Percentiles rank a stretch among this genome's conserved stretches.
Evolutionary conservation across 2,329 filamentous ascomycete species (phyloP).

Genomic region (Pseudocercospora fijiensis): DNA sequence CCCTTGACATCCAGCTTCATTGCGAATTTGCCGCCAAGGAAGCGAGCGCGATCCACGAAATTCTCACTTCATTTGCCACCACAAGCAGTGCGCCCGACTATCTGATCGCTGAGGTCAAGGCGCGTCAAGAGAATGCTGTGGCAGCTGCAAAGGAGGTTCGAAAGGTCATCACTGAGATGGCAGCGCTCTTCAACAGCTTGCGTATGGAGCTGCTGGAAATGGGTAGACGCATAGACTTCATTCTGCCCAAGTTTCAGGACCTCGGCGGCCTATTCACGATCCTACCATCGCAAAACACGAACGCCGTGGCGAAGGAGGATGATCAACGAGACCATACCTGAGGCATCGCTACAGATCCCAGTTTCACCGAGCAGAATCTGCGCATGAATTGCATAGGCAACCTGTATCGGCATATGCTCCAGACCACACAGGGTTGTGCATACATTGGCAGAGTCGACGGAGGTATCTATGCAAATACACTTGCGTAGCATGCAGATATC

Average conservation of each 20-base stretch:
- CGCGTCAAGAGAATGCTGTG: constrained; percentile 16
- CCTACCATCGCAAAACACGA: background rate
- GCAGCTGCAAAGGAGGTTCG: constrained; percentile 9
- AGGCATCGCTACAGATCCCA: background rate
- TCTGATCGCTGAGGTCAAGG: constrained; percentile 10
- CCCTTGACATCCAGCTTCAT: constrained; percentile 16
- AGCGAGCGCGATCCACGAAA: constrained; percentile 13
- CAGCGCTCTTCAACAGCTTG: background rate
- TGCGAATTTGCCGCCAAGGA: constrained; percentile 17
- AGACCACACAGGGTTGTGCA: background rate
- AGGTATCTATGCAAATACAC: background rate
- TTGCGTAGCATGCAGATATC: background rate
- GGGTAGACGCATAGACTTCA: background rate
- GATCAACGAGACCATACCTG: background rate
- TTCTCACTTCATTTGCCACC: constrained; percentile 9
- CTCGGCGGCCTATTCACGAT: background rate
- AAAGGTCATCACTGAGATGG: constrained; percentile 1
- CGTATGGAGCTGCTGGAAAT: background rate
- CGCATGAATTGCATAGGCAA: background rate
- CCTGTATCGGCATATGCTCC: background rate
- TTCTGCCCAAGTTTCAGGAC: background rate
- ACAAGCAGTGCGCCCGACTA: background rate
- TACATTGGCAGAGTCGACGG: background rate
- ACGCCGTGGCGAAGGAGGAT: background rate
- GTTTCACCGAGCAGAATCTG: background rate